Conservation (phyloP, 2,329 filamentous ascomycete genomes). For the Trichoderma sp. region DNA sequence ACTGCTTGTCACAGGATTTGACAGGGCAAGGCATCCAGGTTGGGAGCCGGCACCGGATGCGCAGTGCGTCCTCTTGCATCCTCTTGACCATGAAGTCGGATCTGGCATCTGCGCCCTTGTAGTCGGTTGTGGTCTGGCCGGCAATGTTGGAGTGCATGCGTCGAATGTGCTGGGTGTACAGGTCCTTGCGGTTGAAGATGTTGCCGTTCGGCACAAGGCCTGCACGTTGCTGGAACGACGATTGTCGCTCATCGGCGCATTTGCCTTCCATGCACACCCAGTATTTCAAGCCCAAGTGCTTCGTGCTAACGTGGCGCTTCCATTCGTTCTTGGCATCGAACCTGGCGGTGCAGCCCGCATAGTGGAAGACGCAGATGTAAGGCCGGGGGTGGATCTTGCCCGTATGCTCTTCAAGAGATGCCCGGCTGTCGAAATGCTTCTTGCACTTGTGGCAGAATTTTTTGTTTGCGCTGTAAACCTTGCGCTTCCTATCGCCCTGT, state of each 20-base stretch:
- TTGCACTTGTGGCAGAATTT: conserved; percentile 30
- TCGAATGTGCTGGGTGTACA: conserved; percentile 84
- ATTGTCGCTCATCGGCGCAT: conserved; percentile 45
- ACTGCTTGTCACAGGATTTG: conserved; percentile 58
- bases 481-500: conserved; percentile 4
- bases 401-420: conserved; percentile 46
- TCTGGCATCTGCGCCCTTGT: conserved; percentile 39
- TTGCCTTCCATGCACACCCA: conserved; percentile 73
- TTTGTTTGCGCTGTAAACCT: neutral
- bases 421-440: conserved; percentile 47
- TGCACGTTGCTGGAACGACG: conserved; percentile 21
- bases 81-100: conserved; percentile 58
- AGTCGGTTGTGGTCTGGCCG: conserved; percentile 42
- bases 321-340: conserved; percentile 91
- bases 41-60: conserved; percentile 64
- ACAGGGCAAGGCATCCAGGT: conserved; percentile 62
- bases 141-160: conserved; percentile 71
- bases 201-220: conserved; percentile 54
- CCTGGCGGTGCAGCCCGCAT: conserved; percentile 71
- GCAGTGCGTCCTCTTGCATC: conserved; percentile 61
- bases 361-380: conserved; percentile 77
- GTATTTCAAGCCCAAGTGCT: conserved; percentile 74
- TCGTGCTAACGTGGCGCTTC: conserved; percentile 83
- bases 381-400: conserved; percentile 55
- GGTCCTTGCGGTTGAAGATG: conserved; percentile 85